A percentile compares a stretch with the other conserved stretches of the same genome.
phyloP scores from a whole-genome alignment of 768 basidiomycete genomes.

The Podaxis pistillaris region DNA sequence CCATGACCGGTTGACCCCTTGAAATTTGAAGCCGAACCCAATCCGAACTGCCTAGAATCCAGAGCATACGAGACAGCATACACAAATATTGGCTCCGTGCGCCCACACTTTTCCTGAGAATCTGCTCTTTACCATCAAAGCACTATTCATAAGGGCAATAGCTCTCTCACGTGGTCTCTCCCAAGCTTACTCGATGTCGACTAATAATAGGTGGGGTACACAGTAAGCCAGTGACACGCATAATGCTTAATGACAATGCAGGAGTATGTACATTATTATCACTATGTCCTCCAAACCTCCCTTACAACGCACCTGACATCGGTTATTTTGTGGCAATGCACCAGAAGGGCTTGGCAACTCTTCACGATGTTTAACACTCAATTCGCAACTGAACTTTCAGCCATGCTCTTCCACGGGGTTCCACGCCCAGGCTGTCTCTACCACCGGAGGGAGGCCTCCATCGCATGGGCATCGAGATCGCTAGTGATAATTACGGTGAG shows the following conservation, averaged over 20 bases:
- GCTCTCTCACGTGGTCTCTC: neutral
- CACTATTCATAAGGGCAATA: neutral
- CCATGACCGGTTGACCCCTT: too few relatives aligned
- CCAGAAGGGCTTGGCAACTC: neutral
- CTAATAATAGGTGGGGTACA: neutral
- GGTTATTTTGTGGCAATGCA: neutral
- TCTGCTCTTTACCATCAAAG: neutral
- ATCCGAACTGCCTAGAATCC: neutral
- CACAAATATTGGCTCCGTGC: neutral
- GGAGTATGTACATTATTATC: neutral
- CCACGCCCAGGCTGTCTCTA: neutral
- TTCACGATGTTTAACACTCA: neutral
- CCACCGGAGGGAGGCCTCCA: neutral
- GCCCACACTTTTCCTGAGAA: neutral
- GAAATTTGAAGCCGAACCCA: neutral
- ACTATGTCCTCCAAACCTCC: neutral
- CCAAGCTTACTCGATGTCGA: neutral
- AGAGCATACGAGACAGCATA: neutral
- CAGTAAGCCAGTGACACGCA: neutral
- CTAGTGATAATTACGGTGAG: neutral
- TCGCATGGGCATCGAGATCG: neutral
- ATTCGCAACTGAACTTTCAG: neutral
- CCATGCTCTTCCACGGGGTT: neutral
- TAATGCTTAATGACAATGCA: neutral
- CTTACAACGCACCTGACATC: neutral